phyloP scores from a whole-genome alignment of 805 yeast genomes.

The Spathaspora hagerdaliae region DNA sequence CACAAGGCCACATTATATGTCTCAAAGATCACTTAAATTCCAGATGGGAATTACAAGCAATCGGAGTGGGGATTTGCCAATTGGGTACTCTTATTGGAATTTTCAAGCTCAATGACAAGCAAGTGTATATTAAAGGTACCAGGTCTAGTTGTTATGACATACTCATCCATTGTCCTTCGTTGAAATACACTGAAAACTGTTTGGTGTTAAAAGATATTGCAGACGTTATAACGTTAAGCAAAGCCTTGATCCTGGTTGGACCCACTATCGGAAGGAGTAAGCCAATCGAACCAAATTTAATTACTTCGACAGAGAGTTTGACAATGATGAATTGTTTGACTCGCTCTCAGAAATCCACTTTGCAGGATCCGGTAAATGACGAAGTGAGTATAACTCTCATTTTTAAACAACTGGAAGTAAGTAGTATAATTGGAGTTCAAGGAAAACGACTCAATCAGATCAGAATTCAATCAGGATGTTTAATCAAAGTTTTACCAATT shows the following conservation, averaged over 20 bases:
- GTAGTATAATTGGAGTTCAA: slow-evolving; percentile 20
- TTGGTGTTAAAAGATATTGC: too few relatives aligned
- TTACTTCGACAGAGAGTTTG: too few relatives aligned
- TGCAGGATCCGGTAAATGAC: background rate
- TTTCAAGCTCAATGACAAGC: background rate
- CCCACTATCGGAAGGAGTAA: too few relatives aligned
- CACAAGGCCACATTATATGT: background rate
- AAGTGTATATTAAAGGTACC: background rate
- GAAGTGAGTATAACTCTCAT: background rate
- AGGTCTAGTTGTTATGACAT: background rate
- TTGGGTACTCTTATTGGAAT: background rate
- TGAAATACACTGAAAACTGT: background rate
- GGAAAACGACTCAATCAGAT: slow-evolving; percentile 20
- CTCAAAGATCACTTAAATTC: background rate
- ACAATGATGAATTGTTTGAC: background rate
- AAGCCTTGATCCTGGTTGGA: too few relatives aligned
- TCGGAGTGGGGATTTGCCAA: background rate
- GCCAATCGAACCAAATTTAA: too few relatives aligned
- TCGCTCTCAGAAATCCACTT: background rate
- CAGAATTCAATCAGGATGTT: slow-evolving; percentile 18
- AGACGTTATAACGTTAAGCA: too few relatives aligned
- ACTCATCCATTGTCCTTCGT: background rate
- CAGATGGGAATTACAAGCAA: background rate
- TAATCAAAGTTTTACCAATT: slow-evolving; percentile 16
- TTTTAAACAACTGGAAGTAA: slow-evolving; percentile 17